Conservation (phyloP, 2,329 filamentous ascomycete genomes). For the Sclerotinia minor region DNA sequence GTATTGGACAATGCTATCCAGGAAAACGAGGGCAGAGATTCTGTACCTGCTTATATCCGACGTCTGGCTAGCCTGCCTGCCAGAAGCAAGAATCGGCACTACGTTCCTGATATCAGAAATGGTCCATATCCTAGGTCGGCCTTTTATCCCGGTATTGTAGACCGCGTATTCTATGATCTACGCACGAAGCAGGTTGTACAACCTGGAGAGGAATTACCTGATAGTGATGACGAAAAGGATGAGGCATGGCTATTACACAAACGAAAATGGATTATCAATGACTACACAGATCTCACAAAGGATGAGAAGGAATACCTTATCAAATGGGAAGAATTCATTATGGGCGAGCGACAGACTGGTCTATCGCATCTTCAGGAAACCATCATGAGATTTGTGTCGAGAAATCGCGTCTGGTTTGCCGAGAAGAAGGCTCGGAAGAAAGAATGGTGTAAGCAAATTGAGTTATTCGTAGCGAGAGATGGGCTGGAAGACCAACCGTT, state of each 20-base stretch:
- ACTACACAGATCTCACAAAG: constrained; percentile 36
- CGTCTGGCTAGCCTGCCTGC: not conserved
- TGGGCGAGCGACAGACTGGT: constrained; percentile 32
- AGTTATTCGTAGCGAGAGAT: constrained; percentile 31
- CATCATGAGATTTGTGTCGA: constrained; percentile 33
- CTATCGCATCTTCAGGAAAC: constrained; percentile 30
- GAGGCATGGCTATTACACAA: constrained; percentile 40
- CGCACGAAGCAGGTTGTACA: constrained; percentile 35
- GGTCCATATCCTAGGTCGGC: constrained; percentile 8
- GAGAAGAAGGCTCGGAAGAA: constrained; percentile 29
- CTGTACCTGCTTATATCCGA: not conserved
- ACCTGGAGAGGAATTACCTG: constrained; percentile 36
- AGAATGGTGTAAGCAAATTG: constrained; percentile 34
- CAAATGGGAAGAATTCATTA: constrained; percentile 39
- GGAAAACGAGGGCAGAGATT: constrained; percentile 23
- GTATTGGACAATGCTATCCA: constrained; percentile 31
- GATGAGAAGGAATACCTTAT: constrained; percentile 41
- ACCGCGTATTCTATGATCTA: constrained; percentile 36
- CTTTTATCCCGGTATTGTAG: constrained; percentile 30
- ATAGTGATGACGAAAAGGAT: constrained; percentile 40
- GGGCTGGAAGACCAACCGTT: not conserved
- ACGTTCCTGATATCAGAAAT: constrained; percentile 8
- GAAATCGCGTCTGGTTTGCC: constrained; percentile 35
- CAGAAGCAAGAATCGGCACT: constrained; percentile 10
- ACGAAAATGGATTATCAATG: constrained; percentile 38